Evolutionary conservation across 202 grass and related monocot species (phyloP).

Genomic region (Eragrostis tef): DNA sequence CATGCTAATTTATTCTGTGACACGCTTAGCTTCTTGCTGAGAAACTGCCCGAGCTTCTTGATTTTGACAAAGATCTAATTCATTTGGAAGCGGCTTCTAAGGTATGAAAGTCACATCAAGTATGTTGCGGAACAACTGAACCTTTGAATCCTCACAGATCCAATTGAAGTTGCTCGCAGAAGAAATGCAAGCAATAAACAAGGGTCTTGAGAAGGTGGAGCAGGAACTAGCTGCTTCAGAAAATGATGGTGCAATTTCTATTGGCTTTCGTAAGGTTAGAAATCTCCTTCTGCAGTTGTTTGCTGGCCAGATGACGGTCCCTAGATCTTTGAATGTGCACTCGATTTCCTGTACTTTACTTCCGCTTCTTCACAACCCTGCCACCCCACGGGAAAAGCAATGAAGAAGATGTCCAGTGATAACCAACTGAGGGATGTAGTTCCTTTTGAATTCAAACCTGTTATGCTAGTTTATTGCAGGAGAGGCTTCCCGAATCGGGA

Average conservation of each 20-base stretch:
- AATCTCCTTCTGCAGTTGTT: conserved; percentile 39
- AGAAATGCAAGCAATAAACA: conserved; percentile 99
- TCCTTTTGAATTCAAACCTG: too few species aligned
- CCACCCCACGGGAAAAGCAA: neutral
- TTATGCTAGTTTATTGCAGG: too few species aligned
- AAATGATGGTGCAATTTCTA: conserved; percentile 69
- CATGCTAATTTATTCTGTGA: conserved; percentile 37
- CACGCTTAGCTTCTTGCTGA: conserved; percentile 78
- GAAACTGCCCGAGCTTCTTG: conserved; percentile 91
- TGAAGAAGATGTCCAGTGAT: too few species aligned
- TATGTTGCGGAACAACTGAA: conserved; percentile 42
- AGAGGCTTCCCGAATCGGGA: too few species aligned
- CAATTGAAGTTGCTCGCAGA: conserved; percentile 91
- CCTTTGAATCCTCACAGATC: conserved; percentile 61
- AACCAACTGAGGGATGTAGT: too few species aligned
- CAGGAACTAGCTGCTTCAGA: conserved; percentile 85
- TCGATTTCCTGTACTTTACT: conserved; percentile 14
- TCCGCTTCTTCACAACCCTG: neutral
- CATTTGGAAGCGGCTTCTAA: conserved; percentile 99
- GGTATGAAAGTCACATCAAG: conserved; percentile 54
- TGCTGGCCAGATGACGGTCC: conserved; percentile 3
- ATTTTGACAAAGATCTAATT: conserved; percentile 97
- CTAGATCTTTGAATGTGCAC: neutral
- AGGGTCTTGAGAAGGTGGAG: conserved; percentile 99
- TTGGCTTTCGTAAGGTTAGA: conserved; percentile 68